Base-by-base conservation (phyloP, 192 early-diverging fungal genomes). In the Backusella tarrabulga region DNA sequence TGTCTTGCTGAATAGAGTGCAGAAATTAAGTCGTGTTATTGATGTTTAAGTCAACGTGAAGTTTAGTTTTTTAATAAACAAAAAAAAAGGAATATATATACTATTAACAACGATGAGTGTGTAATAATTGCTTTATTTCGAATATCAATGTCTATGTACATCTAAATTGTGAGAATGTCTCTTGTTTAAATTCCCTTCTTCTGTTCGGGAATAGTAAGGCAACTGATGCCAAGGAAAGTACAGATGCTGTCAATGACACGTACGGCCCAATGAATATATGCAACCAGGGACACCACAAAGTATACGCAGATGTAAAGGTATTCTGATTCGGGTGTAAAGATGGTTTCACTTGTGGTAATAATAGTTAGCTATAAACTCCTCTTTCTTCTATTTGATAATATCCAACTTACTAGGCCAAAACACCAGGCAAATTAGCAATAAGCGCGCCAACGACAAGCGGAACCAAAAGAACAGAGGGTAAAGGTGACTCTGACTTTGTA, bases 21-120 rank as follows among this genome's bases (percentile, higher is more conserved):
- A 99, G 87, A 99, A 98, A 81, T 87, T 99, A 50, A 93, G 93
- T 52, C 90, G 97, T 42, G 95, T 99, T 72, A 94, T 97, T 75
- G 94, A 95, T 77, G 90, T 95, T 66, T 96, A 93, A 71, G 29
- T 32, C 29, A 1, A 32, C 1, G 29, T 32, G 29, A 32, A 32
- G 32, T 32, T 32, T 32, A 3, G 32, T 32, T 32, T 32, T 32
- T 32, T 32, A n/a, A 52, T 3, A 19, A 52, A n/a, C 21, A 0
- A 52, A 15, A n/a, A 52, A 0, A 52, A 15, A 52, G 3, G n/a
- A 52, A 52, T 52, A 52, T 19, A 52, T 52, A 52, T 52, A 21
- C 6, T 54, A 54, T 21, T n/a, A 54, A 54, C 15, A 32, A 21
- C 4, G n/a, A 7, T 40, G 38, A 40, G 38, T 8, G 38, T 40